phyloP scores from a whole-genome alignment of 108 stramenopile species.

The Cylindrotheca closterium region DNA sequence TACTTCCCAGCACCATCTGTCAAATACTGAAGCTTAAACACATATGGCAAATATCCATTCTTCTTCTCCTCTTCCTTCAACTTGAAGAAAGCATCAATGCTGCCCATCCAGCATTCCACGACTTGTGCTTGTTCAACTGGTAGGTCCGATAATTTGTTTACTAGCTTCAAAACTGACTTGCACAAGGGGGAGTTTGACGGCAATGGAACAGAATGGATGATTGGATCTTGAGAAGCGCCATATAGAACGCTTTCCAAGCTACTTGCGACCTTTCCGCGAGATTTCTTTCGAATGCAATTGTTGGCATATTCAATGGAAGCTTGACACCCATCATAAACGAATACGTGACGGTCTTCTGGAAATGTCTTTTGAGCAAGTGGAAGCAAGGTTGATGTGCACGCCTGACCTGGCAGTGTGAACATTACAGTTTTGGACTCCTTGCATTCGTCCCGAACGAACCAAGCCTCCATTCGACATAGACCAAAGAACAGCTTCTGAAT shows the following conservation, averaged over 20 bases:
- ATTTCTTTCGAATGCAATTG: not conserved
- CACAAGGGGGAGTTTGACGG: constrained; percentile 27
- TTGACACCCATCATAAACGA: constrained; percentile 73
- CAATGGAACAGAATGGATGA: constrained; percentile 28
- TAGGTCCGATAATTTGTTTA: constrained; percentile 44
- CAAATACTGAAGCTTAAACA: constrained; percentile 62
- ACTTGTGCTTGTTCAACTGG: constrained; percentile 57
- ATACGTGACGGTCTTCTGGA: constrained; percentile 80
- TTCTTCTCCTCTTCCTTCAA: constrained; percentile 74
- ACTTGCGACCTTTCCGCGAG: constrained; percentile 1
- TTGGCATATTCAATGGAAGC: constrained; percentile 47
- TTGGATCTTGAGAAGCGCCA: constrained; percentile 36
- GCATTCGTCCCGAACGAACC: constrained; percentile 41
- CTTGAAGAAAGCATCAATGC: constrained; percentile 68
- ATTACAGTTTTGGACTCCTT: constrained; percentile 57
- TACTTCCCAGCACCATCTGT: constrained; percentile 41
- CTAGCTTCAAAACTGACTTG: constrained; percentile 34
- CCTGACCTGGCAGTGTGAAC: constrained; percentile 70
- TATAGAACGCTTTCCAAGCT: constrained; percentile 6
- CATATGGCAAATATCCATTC: constrained; percentile 79
- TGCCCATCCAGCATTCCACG: constrained; percentile 79
- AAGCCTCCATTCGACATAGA: constrained; percentile 76
- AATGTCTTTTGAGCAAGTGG: constrained; percentile 72
- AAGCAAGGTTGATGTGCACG: constrained; percentile 51
- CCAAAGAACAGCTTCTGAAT: constrained; percentile 66